Base-by-base conservation (phyloP, 805 yeast genomes). In the Brettanomyces anomalus region DNA sequence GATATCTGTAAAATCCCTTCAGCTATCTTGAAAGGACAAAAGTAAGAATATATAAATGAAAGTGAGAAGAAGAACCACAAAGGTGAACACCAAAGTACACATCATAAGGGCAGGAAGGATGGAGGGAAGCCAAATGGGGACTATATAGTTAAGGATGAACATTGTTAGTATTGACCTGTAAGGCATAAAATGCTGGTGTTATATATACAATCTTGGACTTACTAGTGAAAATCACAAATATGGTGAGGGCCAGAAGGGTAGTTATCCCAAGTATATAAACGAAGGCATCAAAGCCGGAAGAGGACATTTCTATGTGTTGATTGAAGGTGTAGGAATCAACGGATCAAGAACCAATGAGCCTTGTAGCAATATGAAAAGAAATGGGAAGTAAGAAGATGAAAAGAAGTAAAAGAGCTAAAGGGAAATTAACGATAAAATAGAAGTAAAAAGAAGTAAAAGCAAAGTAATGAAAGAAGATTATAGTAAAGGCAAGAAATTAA, bases 91-190 rank as follows among this genome's bases (percentile, higher is more conserved):
- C 15, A 36, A n/a, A 5, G 39, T 18, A 14, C 17, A 36, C n/a
- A 36, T 14, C 16, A 43, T 37, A 13, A 43, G 5, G 5, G 34
- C 5, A 8, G 45, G 45, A 5, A 45, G 39, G 4, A 39, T 13
- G 4, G 37, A n/a, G 10, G 47, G 43, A n/a, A 32, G 28, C 15
- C 37, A 18, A 14, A 41, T 20, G 2, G 44, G 46, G 14, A 41
- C 46, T 41, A 26, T 18, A 14, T 13, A 5, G 30, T 19, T 6
- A 16, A n/a, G 33, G 17, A 21, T 30, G 18, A 20, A 26, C 17
- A 11, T 19, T 2, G 39, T 14, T n/a, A 36, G 20, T 14, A 17
- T 35, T 7, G 10, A 24, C 10, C 10, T 11, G 6, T 11, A 24
- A 11, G 28, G 28, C 28, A 24, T 7, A 24, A 24, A 7, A 24